Evolutionary conservation across 192 early-diverging fungal species (phyloP), one percentile per base, ranked within the genome.

Genomic region (Allomyces macrogynus): DNA sequence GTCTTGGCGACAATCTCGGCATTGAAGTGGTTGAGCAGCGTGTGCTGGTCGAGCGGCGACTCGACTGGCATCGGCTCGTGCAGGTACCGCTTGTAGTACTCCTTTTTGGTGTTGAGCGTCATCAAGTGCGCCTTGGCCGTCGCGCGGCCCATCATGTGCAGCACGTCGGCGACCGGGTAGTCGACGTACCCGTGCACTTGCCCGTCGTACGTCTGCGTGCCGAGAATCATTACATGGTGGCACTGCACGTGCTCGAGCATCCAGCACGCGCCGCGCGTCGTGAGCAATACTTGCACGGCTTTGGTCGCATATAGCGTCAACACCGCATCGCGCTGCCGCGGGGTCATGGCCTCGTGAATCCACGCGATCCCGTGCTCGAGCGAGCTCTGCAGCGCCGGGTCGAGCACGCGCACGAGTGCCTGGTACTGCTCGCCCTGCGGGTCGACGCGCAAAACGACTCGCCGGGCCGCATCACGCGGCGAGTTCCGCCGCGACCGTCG

Each of bases 121-220:
- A 99, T 95, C 43, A 99, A 73, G 20, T 94, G 84, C 66, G 92
- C 93, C 23, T 79, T 74, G 1, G 86, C 92, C 22, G 87, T 85
- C 5, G 93, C 93, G 16, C 91, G 81, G 7, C 96, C 96, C 85
- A 97, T 90, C 96, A 99, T 99, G 75, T 99, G 93, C 65, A 97
- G 75, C 60, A 97, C 87, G 64, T 97, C 96, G 1, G 92, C 89
- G 23, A 96, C 88, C 10, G 88, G 80, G 71, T 95, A 99, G 69
- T 99, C 96, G 0, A 84, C 82, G 81, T 99, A 97, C 11, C 92
- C 84, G 70, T 97, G 95, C 71, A 93, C 91, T 71, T 90, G 88
- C 23, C 92, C 93, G 64, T 90, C 80, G 74, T 82, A 99, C 69
- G 84, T 91, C 73, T 97, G 92, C 3, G 94, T 93, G 11, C 96